Evolutionary conservation across 2,329 filamentous ascomycete species (phyloP).

Genomic region (Raffaelea ambrosiae): DNA sequence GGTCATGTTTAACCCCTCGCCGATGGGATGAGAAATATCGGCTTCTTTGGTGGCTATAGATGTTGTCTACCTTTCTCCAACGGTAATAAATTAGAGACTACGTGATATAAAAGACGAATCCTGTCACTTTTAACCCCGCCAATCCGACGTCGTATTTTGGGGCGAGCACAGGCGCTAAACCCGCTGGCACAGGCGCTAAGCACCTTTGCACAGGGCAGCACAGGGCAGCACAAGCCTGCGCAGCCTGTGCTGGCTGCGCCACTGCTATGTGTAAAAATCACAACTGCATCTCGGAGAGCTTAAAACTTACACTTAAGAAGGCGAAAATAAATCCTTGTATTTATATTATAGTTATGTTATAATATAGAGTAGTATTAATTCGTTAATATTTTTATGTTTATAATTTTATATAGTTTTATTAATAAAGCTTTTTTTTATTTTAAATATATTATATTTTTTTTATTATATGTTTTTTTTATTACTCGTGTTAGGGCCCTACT

Average conservation of each 20-base stretch:
- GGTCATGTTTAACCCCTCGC: too few relatives aligned
- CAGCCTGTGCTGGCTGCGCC: slow-evolving; percentile 1
- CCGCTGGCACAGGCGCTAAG: not conserved
- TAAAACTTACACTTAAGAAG: not conserved
- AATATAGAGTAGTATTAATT: not conserved
- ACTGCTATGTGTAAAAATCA: slow-evolving; percentile 1
- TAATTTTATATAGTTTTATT: not conserved
- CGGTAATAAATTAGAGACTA: too few relatives aligned
- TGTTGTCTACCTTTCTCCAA: too few relatives aligned
- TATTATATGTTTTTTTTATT: not conserved
- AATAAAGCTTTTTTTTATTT: not conserved
- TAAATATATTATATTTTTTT: not conserved
- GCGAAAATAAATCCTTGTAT: not conserved
- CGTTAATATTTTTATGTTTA: not conserved
- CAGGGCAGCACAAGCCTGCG: not conserved
- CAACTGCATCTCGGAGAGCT: slow-evolving; percentile 1
- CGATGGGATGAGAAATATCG: too few relatives aligned
- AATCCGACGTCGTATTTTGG: slow-evolving; percentile 1
- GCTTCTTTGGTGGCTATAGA: too few relatives aligned
- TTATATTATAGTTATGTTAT: not conserved
- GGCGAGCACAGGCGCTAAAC: slow-evolving; percentile 1
- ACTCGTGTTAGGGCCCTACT: too few relatives aligned
- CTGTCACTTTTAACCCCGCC: not conserved
- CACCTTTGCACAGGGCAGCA: not conserved
- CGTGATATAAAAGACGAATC: slow-evolving; percentile 1